phyloP scores from a whole-genome alignment of 192 early-diverging fungal genomes.

The Funneliformis geosporum region DNA sequence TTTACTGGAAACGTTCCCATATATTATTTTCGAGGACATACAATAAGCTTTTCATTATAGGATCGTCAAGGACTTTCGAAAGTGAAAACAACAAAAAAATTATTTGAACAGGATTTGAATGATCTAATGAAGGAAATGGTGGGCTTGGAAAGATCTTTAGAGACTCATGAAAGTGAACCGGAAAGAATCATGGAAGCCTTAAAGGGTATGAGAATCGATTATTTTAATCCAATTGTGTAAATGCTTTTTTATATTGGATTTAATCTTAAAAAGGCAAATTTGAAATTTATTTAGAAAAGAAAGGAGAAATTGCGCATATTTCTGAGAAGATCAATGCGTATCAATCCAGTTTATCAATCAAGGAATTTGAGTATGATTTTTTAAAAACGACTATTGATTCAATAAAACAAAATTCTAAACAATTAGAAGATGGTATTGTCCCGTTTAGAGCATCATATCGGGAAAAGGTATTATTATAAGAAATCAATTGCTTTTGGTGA shows the following conservation, averaged over 20 bases:
- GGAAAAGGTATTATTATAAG: slow-evolving; percentile 22
- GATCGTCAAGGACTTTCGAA: slow-evolving; percentile 60
- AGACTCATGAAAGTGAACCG: slow-evolving; percentile 65
- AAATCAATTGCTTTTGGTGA: not conserved
- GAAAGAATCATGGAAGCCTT: slow-evolving; percentile 79
- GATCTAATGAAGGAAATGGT: slow-evolving; percentile 60
- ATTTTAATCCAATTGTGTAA: slow-evolving; percentile 3
- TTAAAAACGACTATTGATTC: slow-evolving; percentile 32
- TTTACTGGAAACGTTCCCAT: too few species aligned
- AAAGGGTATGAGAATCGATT: slow-evolving; percentile 35
- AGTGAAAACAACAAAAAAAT: slow-evolving; percentile 64
- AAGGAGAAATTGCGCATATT: slow-evolving; percentile 85
- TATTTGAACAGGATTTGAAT: slow-evolving; percentile 65
- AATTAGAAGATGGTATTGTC: slow-evolving; percentile 57
- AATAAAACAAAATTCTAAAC: slow-evolving; percentile 67
- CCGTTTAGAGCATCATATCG: slow-evolving; percentile 28
- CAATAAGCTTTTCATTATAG: slow-evolving; percentile 38
- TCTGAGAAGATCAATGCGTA: slow-evolving; percentile 29
- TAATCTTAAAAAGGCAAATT: slow-evolving; percentile 68
- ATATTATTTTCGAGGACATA: not conserved
- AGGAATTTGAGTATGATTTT: slow-evolving; percentile 76
- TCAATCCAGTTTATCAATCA: slow-evolving; percentile 69
- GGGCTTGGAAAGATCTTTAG: slow-evolving; percentile 63
- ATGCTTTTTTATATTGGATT: too few species aligned
- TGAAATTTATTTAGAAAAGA: slow-evolving; percentile 73